Base-by-base conservation (phyloP, 176 grass and related monocot species). In the Oryza brachyantha region DNA sequence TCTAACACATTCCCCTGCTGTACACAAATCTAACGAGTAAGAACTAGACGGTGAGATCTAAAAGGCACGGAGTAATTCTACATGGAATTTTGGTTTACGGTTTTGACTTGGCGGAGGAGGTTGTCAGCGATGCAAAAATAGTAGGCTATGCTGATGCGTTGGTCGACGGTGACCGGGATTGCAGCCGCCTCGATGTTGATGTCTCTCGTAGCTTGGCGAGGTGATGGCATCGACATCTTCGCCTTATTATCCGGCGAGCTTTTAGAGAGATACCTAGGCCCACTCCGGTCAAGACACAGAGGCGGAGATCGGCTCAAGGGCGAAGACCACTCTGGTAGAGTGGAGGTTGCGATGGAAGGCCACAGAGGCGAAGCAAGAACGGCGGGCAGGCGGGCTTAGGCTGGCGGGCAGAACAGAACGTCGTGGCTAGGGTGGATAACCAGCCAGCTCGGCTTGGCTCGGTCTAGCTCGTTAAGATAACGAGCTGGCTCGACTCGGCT, bases 91-190 rank as follows among this genome's bases (percentile, higher is more conserved):
- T n/a, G 27, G 79, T 25, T 3, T 50, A 84, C 45, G 81, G 62
- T 57, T 57, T 69, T 76, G 61, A 98, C 95, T 92, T 98, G 95
- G 24, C 84, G 87, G 85, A 94, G 89, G 58, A 98, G 92, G 48
- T 94, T 98, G 29, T 90, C 87, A 11, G 92, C 95, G 77, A 98
- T 94, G 54, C 95, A 92, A 74, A 89, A 94, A 70, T 98, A 98
- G 87, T 94, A 83, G n/a, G 79, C 43, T 45, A 98, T 75, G 68
- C 83, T 88, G 83, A 98, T 94, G 70, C 90, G 92, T 58, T 92
- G 75, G 85, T 98, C 95, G 65, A 98, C 90, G 40, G 73, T 70
- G 36, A 98, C 87, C 35, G 85, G 90, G 32, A 81, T 84, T 26
- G 92, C 81, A 71, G 70, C 58, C 42, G 81, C 81, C 79, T 88